Evolutionary conservation across 495 filamentous ascomycete species (phyloP), one percentile per base, ranked within the genome.

Genomic region (Letharia columbiana): DNA sequence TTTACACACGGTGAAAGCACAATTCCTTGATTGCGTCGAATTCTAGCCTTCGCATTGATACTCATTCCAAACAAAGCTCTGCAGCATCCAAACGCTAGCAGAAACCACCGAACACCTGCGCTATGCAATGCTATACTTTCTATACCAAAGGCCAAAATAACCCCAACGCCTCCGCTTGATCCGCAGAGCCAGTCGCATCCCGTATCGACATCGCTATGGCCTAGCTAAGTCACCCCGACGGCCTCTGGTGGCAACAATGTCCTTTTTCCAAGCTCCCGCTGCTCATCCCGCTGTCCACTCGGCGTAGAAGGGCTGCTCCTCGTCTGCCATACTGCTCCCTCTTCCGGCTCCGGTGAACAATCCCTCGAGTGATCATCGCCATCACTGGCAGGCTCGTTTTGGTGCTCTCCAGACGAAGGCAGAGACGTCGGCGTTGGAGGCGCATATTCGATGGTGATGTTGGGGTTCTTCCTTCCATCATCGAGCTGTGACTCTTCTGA

Each of bases 361-460:
- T 63, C 44, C 17, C 44, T 64, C 13, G 42, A 60, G 20, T 62
- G 50, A 37, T 54, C 62, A 31, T 57, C 61, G 10, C n/a, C 41
- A 44, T 58, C 44, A 57, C 58, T 52, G 4, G 50, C 54, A n/a
- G 44, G 52, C 23, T 52, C 61, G 10, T n/a, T 40, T 4, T 23
- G 31, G 13, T 41, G 58, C 28, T 58, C 39, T 9, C n/a, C 45
- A 1, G 40, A 20, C 39, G 68, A 70, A 11, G 47, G 23, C 8
- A 64, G 33, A 5, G 52, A 70, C 15, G 47, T 66, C 70, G 61
- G 81, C 28, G 81, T 85, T 31, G 80, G 80, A 20, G 82, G 82
- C 23, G 76, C 70, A 69, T 80, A 81, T 4, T 74, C 73, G 47
- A 77, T 71, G 0, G 71, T 73, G 47, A 77, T 71, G 0, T 72